Percentiles rank a stretch among this genome's conserved stretches.
Conservation (phyloP, 768 basidiomycete species). For the Amanita phalloides region DNA sequence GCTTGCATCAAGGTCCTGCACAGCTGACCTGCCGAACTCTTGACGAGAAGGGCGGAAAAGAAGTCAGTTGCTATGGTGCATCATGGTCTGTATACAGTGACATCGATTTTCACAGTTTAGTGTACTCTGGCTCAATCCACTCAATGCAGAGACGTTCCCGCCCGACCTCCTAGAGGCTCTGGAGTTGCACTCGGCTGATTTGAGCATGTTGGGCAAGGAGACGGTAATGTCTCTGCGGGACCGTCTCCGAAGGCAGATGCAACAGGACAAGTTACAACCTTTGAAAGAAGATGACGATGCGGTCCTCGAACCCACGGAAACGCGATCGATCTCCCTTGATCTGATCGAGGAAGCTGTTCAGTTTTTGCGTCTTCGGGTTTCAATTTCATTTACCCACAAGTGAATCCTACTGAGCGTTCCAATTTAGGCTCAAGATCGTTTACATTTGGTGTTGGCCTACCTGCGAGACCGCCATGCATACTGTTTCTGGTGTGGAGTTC, state of each 20-base stretch:
- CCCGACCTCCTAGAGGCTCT: slow-evolving; percentile 51
- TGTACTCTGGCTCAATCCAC: slow-evolving; percentile 67
- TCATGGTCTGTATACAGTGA: background rate
- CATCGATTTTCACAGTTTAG: slow-evolving; percentile 51
- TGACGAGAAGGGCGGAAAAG: slow-evolving; percentile 62
- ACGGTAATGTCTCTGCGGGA: slow-evolving; percentile 27
- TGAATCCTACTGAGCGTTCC: slow-evolving; percentile 4
- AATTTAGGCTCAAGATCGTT: slow-evolving; percentile 56
- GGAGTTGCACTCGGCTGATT: slow-evolving; percentile 21
- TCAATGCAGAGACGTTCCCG: slow-evolving; percentile 55
- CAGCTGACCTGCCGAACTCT: slow-evolving; percentile 66
- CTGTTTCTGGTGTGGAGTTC: slow-evolving; percentile 85
- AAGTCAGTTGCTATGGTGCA: slow-evolving; percentile 30
- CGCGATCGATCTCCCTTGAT: slow-evolving; percentile 37
- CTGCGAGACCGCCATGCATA: slow-evolving; percentile 63
- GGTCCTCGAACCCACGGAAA: slow-evolving; percentile 12
- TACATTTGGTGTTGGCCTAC: slow-evolving; percentile 59
- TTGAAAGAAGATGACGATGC: slow-evolving; percentile 25
- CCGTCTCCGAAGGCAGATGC: slow-evolving; percentile 67
- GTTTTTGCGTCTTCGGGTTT: slow-evolving; percentile 57
- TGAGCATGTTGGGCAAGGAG: slow-evolving; percentile 14
- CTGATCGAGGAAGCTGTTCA: slow-evolving; percentile 55
- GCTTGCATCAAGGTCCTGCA: slow-evolving; percentile 32
- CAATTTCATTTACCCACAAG: slow-evolving; percentile 4
- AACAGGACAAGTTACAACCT: slow-evolving; percentile 56